Conservation (phyloP, 78 protist species). For the Dictyostelium capitatum region DNA sequence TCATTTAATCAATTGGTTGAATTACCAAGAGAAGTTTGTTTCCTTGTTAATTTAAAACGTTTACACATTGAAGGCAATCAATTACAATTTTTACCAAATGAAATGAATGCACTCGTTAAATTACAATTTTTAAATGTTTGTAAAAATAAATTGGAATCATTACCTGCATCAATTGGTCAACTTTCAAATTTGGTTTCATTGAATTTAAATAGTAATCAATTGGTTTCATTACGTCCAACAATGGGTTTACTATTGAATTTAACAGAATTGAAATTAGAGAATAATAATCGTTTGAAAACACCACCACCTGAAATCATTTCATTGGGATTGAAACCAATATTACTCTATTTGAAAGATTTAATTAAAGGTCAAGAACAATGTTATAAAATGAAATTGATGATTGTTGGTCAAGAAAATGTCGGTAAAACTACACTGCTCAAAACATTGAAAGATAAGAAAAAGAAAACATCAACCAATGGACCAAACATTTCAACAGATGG, state of each 20-base stretch:
- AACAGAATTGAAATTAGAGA: conserved; percentile 32
- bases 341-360: conserved; percentile 67
- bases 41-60: not conserved
- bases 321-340: conserved; percentile 46
- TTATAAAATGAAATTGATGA: conserved; percentile 67
- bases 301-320: conserved; percentile 78
- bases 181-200: conserved; percentile 16
- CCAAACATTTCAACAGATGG: conserved; percentile 83
- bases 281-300: conserved; percentile 56
- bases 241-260: conserved; percentile 51
- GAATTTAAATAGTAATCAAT: conserved; percentile 38
- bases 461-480: conserved; percentile 15
- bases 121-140: conserved; percentile 18
- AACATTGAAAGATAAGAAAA: conserved; percentile 49
- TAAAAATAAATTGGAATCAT: conserved; percentile 30
- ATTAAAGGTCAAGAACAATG: conserved; percentile 81
- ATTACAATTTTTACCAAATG: conserved; percentile 47
- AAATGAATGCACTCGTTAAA: conserved; percentile 1
- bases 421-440: conserved; percentile 81
- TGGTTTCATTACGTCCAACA: conserved; percentile 64
- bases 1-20: conserved; percentile 13
- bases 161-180: conserved; percentile 73
- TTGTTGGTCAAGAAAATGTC: conserved; percentile 69
- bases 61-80: conserved; percentile 52
- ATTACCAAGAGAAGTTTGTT: conserved; percentile 51